Evolutionary conservation across 2,329 filamentous ascomycete genomes (phyloP), one percentile per base, ranked within the genome.

Genomic region (Laburnicola sp.): DNA sequence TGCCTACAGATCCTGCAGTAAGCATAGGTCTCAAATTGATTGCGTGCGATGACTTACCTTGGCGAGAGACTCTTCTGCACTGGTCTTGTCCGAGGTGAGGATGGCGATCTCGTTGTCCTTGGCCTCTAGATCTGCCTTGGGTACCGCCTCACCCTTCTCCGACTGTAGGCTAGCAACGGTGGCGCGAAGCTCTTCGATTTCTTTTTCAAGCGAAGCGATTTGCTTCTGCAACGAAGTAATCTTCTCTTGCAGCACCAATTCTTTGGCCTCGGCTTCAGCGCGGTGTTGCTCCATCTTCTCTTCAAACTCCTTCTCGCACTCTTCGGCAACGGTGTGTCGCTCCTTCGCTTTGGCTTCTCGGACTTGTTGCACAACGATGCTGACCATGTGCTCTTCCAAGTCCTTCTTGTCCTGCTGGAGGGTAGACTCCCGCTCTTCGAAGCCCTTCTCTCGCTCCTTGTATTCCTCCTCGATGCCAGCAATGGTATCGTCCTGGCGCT

Each of bases 351-450:
- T 72, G 22, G 71, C 71, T 45, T 74, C 71, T 40, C 67, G 70
- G 11, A 74, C 70, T 50, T 74, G 72, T 56, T 74, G 70, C 36
- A 74, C 71, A 31, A 74, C 70, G 16, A 74, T 70, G 34, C 67
- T 71, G 39, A 74, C 72, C 71, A 74, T 73, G 59, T 74, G 71
- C 56, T 74, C 71, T 58, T 74, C 72, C 5, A 74, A 58, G 23
- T 69, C 66, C 58, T 69, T 69, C 62, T 74, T 74, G 51, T 73
- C 70, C 54, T 67, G 63, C 51, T 68, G 54, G 26, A 69, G 61
- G 0, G 65, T 58, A 25, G 51, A 43, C 47, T 69, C 66, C 30
- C 65, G 63, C 57, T 67, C 64, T 42, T 66, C 62, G 46, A 69
- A 71, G 31, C 57, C 60, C 48, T 54, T 58, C 51, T 65, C 61